Base-by-base conservation (phyloP, 768 basidiomycete species). In the Amanita subjunquillea region DNA sequence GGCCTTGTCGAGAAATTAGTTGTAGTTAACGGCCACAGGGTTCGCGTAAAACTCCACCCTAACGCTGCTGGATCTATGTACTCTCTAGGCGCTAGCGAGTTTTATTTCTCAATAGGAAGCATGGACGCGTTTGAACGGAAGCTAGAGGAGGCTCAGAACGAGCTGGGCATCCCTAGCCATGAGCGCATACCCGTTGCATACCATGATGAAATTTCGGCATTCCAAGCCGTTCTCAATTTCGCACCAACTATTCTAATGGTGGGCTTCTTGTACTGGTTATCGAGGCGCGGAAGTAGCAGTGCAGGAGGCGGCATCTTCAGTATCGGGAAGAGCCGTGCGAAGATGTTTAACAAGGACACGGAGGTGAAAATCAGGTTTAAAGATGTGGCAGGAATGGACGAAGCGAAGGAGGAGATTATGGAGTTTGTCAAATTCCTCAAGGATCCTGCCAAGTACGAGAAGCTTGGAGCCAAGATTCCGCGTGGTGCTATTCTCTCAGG, bases 361-460 rank as follows among this genome's bases (percentile, higher is more conserved):
- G 89, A 94, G 49, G 85, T 98, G 63, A 87, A 83, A 65, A 83
- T 87, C 62, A 88, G 88, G 66, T 99, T 99, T 74, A 84, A 84
- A 70, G 93, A 99, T 64, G 91, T 99, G 15, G 96, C 96, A 12
- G 96, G 96, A 36, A 98, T 98, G 95, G 96, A 99, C 70, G 96
- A 99, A 69, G 96, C 94, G 41, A 99, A 99, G 75, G 90, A 94
- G 73, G 96, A 99, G 72, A 95, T 99, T 60, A 95, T 98, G 91
- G 96, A 99, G 66, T 99, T 98, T 60, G 96, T 99, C 65, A 94
- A 96, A 61, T 98, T 99, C 74, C 74, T 99, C 63, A 97, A 97
- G 72, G 88, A 98, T 53, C 96, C 96, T 10, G 71, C 82, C 29
- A 87, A 86, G 66, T 99, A 96, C 72, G 91, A 97, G 71, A 91